Conservation (phyloP, 1,139 yeast genomes). For the Sugiyamaella sp. region DNA sequence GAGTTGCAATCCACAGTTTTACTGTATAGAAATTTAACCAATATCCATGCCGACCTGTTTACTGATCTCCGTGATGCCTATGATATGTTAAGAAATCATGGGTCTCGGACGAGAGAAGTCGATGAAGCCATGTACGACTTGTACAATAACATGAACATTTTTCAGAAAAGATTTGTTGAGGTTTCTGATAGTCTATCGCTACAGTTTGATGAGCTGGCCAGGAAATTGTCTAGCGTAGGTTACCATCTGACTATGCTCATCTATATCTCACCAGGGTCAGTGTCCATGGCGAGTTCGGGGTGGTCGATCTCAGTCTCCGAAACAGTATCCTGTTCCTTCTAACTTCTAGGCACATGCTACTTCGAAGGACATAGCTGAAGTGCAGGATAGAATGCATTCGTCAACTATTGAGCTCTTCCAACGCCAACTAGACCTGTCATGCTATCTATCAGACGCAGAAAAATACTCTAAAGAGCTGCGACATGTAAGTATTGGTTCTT, state of each 20-base stretch:
- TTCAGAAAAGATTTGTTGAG: not conserved
- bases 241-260: not conserved
- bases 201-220: slow-evolving; percentile 1
- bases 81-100: not conserved
- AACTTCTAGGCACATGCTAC: slow-evolving; percentile 10
- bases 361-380: not conserved
- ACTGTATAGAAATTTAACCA: slow-evolving; percentile 27
- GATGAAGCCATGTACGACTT: not conserved
- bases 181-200: not conserved
- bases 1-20: slow-evolving; percentile 25
- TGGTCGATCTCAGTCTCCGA: too few relatives aligned
- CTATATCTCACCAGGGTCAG: not conserved
- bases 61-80: slow-evolving; percentile 10
- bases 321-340: too few relatives aligned
- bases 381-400: not conserved
- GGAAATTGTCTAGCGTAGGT: not conserved
- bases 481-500: slow-evolving; percentile 6
- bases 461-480: slow-evolving; percentile 1
- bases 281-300: too few relatives aligned
- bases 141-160: not conserved
- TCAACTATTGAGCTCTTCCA: slow-evolving; percentile 9
- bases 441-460: slow-evolving; percentile 8
- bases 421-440: slow-evolving; percentile 3
- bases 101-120: not conserved
- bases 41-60: slow-evolving; percentile 19